Base-by-base conservation (phyloP, 352 stramenopile genomes). In the Globisporangium paroecandrum region DNA sequence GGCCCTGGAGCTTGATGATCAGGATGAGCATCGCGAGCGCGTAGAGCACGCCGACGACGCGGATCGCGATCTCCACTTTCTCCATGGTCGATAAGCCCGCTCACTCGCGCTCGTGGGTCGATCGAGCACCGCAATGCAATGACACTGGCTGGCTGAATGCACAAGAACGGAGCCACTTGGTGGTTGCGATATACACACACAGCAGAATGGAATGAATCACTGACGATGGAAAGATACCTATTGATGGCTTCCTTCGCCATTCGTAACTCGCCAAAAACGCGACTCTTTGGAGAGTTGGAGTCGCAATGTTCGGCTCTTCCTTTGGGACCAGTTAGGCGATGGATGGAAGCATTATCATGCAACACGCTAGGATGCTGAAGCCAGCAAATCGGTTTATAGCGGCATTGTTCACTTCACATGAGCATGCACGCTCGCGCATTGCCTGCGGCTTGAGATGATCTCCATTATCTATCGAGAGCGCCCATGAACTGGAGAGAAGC, bases 1-100 rank as follows among this genome's bases (percentile, higher is more conserved):
- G 29, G 61, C 67, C 68, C 65, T 90, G 79, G 47, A 92, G 69
- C 46, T 69, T 62, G 27, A 89, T 38, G 57, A 92, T 76, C 66
- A 92, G 76, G 20, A 72, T 41, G 69, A 83, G 64, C 55, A 93
- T 90, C 25, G 69, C 73, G 54, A 89, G 58, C 32, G 79, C 76
- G 58, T 92, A 92, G 53, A 68, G 61, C 46, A 78, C 53, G 68
- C 79, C 78, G 6, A 90, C 69, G 61, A 89, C 65, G 62, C 81
- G 84, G 61, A 91, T 80, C 36, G 81, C 81, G 70, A 90, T 85
- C 70, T 93, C 84, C 34, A 89, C 81, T 56, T 82, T 87, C 73
- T 90, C 70, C 79, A 91, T 32, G 27, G 27, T 32, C 27, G 27
- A 32, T 32, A 32, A 32, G 2, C 27, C 4, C 27, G 27, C 27